Evolutionary conservation across 73 alveolate species (phyloP).

Genomic region (Paramecium caudatum): DNA sequence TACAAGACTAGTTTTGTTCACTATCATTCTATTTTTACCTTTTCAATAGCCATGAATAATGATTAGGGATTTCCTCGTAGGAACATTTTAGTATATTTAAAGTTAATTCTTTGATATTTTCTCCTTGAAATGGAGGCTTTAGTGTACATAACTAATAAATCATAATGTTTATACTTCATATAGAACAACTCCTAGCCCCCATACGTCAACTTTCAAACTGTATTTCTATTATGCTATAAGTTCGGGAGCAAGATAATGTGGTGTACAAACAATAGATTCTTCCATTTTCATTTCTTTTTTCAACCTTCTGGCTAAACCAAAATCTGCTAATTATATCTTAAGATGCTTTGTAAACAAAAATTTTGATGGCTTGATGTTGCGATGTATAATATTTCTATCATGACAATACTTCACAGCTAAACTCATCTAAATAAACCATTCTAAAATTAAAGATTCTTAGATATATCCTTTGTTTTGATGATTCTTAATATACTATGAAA

Average conservation of each 20-base stretch:
- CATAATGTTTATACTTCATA: conserved; percentile 85
- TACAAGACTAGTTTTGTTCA: too few relatives aligned
- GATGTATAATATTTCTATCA: conserved; percentile 95
- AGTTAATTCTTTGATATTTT: too few relatives aligned
- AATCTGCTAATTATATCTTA: conserved; percentile 97
- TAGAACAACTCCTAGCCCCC: conserved; percentile 92
- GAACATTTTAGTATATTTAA: too few relatives aligned
- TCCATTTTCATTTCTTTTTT: conserved; percentile 91
- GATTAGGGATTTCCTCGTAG: too few relatives aligned
- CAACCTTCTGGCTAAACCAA: conserved; percentile 96
- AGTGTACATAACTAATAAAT: too few relatives aligned
- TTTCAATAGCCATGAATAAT: too few relatives aligned
- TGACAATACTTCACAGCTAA: conserved; percentile 92
- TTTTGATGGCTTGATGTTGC: conserved; percentile 95
- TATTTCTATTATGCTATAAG: conserved; percentile 90
- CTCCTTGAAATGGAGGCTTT: too few relatives aligned
- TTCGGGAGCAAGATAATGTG: conserved; percentile 97
- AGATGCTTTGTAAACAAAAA: conserved; percentile 95
- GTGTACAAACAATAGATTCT: conserved; percentile 97
- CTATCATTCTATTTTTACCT: too few relatives aligned
- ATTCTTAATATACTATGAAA: conserved; percentile 77
- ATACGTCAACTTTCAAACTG: conserved; percentile 85
- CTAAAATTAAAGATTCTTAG: conserved; percentile 85
- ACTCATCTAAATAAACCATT: conserved; percentile 91
- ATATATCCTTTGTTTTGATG: conserved; percentile 77